Conservation (phyloP, 2,329 filamentous ascomycete genomes). For the Cryphonectria carpinicola region DNA sequence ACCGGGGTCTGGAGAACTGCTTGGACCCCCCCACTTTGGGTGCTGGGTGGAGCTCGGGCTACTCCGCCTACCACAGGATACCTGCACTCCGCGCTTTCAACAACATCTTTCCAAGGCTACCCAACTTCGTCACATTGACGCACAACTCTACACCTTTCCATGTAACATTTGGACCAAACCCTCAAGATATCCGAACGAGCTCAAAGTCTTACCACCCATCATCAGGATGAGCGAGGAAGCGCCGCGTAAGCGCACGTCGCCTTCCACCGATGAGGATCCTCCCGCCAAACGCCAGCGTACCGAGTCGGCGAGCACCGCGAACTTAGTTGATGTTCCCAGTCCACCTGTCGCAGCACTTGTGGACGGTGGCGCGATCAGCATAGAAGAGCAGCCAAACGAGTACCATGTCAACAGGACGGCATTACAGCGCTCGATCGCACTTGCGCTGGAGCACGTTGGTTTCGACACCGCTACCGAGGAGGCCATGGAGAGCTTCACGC, state of each 20-base stretch:
- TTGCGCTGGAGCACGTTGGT: slow-evolving; percentile 61
- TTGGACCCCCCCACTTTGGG: neutral
- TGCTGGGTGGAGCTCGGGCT: slow-evolving; percentile 21
- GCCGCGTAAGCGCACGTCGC: slow-evolving; percentile 41
- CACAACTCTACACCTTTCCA: neutral
- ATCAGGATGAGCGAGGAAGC: slow-evolving; percentile 20
- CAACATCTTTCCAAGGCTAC: neutral
- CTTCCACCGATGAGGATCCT: slow-evolving; percentile 36
- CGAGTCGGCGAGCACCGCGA: slow-evolving; percentile 27
- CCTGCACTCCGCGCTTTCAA: slow-evolving; percentile 8
- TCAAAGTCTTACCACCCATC: neutral
- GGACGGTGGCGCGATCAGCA: slow-evolving; percentile 4
- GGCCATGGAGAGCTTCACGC: slow-evolving; percentile 62
- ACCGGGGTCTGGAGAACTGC: slow-evolving; percentile 1
- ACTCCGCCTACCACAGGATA: slow-evolving; percentile 2
- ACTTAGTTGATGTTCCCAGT: slow-evolving; percentile 19
- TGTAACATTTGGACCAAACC: neutral
- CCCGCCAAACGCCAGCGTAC: slow-evolving; percentile 39
- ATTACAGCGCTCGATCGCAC: slow-evolving; percentile 58
- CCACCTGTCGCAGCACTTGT: slow-evolving; percentile 10
- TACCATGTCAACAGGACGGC: slow-evolving; percentile 43
- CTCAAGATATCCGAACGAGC: neutral
- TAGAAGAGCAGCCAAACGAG: slow-evolving; percentile 31
- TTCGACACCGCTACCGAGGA: slow-evolving; percentile 59
- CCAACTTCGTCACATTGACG: neutral